Percentiles rank a stretch among this genome's conserved stretches.
These are phyloP conservation scores for Alternaria panax DNA, from an alignment of 2,329 filamentous ascomycete species.

Conservation along the genomic window DNA sequence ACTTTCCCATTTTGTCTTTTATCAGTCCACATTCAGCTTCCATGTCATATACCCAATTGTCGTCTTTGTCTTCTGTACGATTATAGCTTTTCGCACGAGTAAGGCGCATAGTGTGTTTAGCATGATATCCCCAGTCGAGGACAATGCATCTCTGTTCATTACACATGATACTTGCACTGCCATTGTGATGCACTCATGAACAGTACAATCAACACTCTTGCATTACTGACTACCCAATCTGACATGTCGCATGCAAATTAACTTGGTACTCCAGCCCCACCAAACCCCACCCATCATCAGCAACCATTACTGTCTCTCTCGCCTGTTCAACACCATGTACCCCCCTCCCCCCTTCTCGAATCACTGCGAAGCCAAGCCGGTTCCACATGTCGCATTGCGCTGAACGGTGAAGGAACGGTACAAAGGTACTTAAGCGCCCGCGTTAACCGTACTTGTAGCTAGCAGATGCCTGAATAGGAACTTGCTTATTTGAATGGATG, in stretches of 20 bases:
- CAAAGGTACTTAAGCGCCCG: not conserved
- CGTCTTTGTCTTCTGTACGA: not conserved
- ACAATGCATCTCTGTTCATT: not conserved
- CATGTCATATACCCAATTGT: not conserved
- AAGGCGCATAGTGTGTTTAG: not conserved
- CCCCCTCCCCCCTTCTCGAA: not conserved
- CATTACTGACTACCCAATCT: not conserved
- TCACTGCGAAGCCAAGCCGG: not conserved
- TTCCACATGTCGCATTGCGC: not conserved
- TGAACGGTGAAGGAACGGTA: constrained; percentile 6
- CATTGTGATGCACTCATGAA: not conserved
- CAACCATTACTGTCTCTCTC: not conserved
- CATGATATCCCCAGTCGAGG: not conserved
- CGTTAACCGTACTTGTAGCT: not conserved
- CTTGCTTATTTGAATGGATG: not conserved
- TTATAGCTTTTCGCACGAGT: not conserved
- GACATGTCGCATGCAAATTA: not conserved
- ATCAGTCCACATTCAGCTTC: not conserved
- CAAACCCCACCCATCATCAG: not conserved
- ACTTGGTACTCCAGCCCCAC: not conserved
- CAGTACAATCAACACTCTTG: not conserved
- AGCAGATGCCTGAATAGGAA: not conserved
- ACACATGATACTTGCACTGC: not conserved
- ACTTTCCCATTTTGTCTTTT: not conserved
- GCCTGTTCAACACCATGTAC: not conserved